Percentiles rank a stretch among this genome's conserved stretches.
These are phyloP conservation scores for Fusarium robinianum DNA, from an alignment of 2,329 filamentous ascomycete genomes.

Conservation along the genomic window DNA sequence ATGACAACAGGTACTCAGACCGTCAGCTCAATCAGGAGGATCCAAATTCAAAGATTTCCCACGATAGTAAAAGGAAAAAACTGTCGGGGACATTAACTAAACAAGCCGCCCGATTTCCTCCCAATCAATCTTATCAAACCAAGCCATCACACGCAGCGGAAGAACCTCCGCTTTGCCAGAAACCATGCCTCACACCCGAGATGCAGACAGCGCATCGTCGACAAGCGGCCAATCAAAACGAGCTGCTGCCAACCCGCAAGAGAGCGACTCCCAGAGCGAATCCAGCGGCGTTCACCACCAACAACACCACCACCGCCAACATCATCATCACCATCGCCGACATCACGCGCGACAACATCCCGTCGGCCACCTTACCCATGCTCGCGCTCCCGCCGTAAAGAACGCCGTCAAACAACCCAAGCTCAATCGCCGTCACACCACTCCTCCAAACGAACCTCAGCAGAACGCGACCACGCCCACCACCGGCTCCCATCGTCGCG, in stretches of 20 bases:
- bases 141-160: too few species aligned
- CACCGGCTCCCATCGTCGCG: slow-evolving; percentile 49
- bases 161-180: slow-evolving; percentile 23
- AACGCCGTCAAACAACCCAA: slow-evolving; percentile 53
- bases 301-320: slow-evolving; percentile 37
- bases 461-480: slow-evolving; percentile 36
- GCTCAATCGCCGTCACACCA: slow-evolving; percentile 50
- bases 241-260: slow-evolving; percentile 45
- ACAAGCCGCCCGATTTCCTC: too few species aligned
- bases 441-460: slow-evolving; percentile 40
- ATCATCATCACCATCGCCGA: slow-evolving; percentile 38
- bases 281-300: slow-evolving; percentile 35
- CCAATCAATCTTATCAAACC: too few species aligned
- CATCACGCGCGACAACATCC: slow-evolving; percentile 44
- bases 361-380: slow-evolving; percentile 51
- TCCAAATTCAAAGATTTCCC: slow-evolving; percentile 21
- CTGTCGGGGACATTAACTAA: too few species aligned
- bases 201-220: slow-evolving; percentile 53
- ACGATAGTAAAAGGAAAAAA: slow-evolving; percentile 18
- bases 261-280: slow-evolving; percentile 44
- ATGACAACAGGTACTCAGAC: slow-evolving; percentile 27
- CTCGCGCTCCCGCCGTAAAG: slow-evolving; percentile 58
- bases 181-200: slow-evolving; percentile 51
- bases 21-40: slow-evolving; percentile 24
- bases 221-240: slow-evolving; percentile 61